Evolutionary conservation across 768 basidiomycete species (phyloP).

Genomic region (Trametes maxima): DNA sequence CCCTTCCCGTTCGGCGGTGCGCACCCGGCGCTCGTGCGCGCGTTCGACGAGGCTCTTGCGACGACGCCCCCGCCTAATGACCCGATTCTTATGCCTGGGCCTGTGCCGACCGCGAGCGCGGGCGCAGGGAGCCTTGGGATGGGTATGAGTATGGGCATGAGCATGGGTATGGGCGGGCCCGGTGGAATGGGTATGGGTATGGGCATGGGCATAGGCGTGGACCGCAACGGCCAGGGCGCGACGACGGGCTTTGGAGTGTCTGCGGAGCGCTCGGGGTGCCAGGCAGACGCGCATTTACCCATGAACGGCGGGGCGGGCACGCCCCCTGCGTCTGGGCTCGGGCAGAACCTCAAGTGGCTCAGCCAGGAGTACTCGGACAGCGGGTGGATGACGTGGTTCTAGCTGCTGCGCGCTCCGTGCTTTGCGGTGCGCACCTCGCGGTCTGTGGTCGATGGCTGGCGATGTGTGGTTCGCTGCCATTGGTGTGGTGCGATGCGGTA

Average conservation of each 20-base stretch:
- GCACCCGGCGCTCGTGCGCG: constrained; percentile 27
- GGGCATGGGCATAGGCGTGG: not conserved
- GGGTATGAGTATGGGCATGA: not conserved
- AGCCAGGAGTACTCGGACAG: constrained; percentile 30
- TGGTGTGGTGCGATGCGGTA: too few relatives aligned
- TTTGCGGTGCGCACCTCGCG: too few relatives aligned
- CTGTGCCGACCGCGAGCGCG: constrained; percentile 2
- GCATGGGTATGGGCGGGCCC: not conserved
- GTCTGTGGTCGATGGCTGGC: not conserved
- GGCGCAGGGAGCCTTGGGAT: too few relatives aligned
- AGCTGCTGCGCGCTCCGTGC: not conserved
- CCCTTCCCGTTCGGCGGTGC: constrained; percentile 28
- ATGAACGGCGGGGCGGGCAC: not conserved
- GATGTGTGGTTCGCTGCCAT: not conserved
- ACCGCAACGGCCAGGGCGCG: constrained; percentile 3
- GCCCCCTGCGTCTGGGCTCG: not conserved
- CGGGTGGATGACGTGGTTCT: constrained; percentile 35
- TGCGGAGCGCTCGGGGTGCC: constrained; percentile 19
- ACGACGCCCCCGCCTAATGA: constrained; percentile 23
- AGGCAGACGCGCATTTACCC: constrained; percentile 12
- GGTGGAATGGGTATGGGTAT: not conserved
- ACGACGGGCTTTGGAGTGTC: constrained; percentile 22
- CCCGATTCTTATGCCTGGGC: constrained; percentile 21
- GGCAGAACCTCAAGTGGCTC: constrained; percentile 20
- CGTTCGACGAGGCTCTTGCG: constrained; percentile 26